phyloP scores from a whole-genome alignment of 495 filamentous ascomycete genomes.

The Neurospora pannonica region DNA sequence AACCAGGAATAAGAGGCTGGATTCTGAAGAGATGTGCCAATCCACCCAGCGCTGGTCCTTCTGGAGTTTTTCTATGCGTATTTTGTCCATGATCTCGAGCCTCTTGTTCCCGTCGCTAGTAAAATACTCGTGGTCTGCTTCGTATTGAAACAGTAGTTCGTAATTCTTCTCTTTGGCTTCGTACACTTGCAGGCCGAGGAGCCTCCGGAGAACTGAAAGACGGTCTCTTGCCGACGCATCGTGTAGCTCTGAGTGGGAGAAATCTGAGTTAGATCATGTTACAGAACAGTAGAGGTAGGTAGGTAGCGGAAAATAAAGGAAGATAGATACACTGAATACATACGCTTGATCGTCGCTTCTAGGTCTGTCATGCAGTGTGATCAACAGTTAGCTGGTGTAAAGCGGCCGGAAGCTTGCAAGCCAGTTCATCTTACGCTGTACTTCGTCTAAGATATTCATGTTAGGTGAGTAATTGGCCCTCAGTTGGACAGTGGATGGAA shows the following conservation, averaged over 20 bases:
- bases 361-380: background rate
- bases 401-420: background rate
- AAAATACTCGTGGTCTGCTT: background rate
- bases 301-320: background rate
- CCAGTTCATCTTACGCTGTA: background rate
- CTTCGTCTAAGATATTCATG: background rate
- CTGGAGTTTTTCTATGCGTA: background rate
- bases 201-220: background rate
- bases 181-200: background rate
- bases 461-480: background rate
- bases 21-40: background rate
- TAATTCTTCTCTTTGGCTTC: background rate
- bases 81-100: background rate
- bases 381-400: background rate
- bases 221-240: background rate
- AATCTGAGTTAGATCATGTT: background rate
- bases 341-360: background rate
- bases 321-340: background rate
- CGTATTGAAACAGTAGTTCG: background rate
- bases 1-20: background rate
- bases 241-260: background rate
- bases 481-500: background rate
- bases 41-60: background rate
- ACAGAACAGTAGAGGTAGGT: background rate
- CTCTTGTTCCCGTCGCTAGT: background rate